phyloP scores from a whole-genome alignment of 2,329 filamentous ascomycete genomes.

The Nemania abortiva region DNA sequence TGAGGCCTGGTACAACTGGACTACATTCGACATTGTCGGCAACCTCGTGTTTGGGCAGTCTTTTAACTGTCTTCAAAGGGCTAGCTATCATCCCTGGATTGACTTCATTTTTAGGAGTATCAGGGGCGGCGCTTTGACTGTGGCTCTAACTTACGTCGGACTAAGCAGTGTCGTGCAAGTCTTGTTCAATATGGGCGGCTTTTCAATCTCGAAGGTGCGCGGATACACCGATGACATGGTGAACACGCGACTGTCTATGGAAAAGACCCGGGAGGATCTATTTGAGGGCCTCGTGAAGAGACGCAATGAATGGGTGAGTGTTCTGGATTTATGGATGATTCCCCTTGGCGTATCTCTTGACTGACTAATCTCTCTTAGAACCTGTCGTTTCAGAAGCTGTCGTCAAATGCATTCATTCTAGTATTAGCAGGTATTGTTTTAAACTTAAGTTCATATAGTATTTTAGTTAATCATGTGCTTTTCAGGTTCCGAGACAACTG shows the following conservation, averaged over 20 bases:
- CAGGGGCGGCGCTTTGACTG: constrained; percentile 41
- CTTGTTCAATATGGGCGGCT: constrained; percentile 34
- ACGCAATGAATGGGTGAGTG: constrained; percentile 49
- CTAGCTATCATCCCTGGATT: constrained; percentile 52
- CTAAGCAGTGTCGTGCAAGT: constrained; percentile 41
- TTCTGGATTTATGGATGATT: background rate
- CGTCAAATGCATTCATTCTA: constrained; percentile 47
- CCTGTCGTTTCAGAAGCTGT: constrained; percentile 46
- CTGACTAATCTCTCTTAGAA: constrained; percentile 35
- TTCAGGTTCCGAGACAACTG: constrained; percentile 49
- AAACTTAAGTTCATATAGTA: too few relatives aligned
- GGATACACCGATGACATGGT: constrained; percentile 44
- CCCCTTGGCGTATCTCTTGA: background rate
- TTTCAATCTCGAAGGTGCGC: constrained; percentile 35
- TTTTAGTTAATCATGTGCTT: background rate
- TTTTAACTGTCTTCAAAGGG: constrained; percentile 54
- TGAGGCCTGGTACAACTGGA: constrained; percentile 55
- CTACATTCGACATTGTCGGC: constrained; percentile 49
- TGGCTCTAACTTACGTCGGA: constrained; percentile 44
- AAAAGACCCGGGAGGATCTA: constrained; percentile 48
- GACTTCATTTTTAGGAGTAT: constrained; percentile 50
- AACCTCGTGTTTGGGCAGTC: constrained; percentile 57
- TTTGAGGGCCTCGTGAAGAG: constrained; percentile 51
- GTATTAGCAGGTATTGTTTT: constrained; percentile 38
- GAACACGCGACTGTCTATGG: constrained; percentile 41